Conservation (phyloP, 441 rosid genomes). For the Adansonia gregorii region DNA sequence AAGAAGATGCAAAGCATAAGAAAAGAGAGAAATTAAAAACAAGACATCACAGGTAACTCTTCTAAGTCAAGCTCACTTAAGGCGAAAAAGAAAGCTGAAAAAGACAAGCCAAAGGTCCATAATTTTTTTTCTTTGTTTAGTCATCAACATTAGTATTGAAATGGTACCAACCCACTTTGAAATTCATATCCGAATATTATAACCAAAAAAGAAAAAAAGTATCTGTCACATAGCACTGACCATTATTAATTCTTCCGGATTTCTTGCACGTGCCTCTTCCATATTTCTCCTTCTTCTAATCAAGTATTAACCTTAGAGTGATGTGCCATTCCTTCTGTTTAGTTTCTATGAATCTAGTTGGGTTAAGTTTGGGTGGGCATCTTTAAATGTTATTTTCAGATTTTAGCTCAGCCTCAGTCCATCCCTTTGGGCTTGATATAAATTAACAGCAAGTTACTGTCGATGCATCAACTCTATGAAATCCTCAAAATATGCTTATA, state of each 20-base stretch:
- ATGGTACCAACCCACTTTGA: conserved; percentile 18
- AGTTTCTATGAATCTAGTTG: too few species aligned
- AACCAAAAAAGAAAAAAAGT: background rate
- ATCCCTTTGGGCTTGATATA: too few species aligned
- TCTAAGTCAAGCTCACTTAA: background rate
- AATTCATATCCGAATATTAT: background rate
- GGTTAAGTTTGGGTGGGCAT: too few species aligned
- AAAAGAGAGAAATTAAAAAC: background rate
- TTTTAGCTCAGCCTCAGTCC: too few species aligned
- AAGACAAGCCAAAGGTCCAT: background rate
- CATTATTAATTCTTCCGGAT: background rate
- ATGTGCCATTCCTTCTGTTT: too few species aligned
- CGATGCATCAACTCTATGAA: too few species aligned
- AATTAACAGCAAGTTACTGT: too few species aligned
- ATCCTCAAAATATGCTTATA: too few species aligned
- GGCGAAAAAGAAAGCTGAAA: background rate
- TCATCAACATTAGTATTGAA: background rate
- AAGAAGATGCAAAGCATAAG: too few species aligned
- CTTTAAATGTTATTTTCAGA: too few species aligned
- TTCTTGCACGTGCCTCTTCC: background rate
- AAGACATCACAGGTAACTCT: background rate
- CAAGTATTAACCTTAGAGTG: background rate
- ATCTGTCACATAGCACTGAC: background rate
- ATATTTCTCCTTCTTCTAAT: background rate
- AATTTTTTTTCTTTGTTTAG: background rate